phyloP scores from a whole-genome alignment of 2,329 filamentous ascomycete species.

The Cytospora schulzeri region DNA sequence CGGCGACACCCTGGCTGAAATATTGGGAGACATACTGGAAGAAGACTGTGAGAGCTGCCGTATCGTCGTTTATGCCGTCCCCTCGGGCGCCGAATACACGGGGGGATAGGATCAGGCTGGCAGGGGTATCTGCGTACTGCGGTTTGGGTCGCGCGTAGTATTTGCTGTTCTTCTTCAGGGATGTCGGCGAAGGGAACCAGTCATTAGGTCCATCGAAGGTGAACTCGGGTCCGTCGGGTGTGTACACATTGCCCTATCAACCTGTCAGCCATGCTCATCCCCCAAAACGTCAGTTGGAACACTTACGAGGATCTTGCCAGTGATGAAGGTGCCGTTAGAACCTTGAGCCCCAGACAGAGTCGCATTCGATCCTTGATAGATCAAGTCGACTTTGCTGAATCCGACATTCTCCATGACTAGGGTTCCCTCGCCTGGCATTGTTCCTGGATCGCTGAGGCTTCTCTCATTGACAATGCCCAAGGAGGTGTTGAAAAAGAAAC shows the following conservation, averaged over 20 bases:
- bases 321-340: conserved; percentile 7
- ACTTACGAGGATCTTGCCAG: conserved; percentile 10
- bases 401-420: conserved; percentile 51
- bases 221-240: conserved; percentile 44
- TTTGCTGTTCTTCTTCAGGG: conserved; percentile 53
- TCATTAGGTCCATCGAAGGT: conserved; percentile 51
- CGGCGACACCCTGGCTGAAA: conserved; percentile 50
- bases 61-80: conserved; percentile 70
- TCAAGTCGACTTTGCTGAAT: conserved; percentile 40
- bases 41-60: conserved; percentile 34
- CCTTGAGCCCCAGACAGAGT: conserved; percentile 25
- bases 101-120: conserved; percentile 61
- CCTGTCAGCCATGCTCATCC: neutral
- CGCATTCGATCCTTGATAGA: conserved; percentile 45
- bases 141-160: conserved; percentile 61
- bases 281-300: conserved; percentile 8
- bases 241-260: conserved; percentile 67
- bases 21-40: conserved; percentile 37
- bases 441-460: conserved; percentile 33
- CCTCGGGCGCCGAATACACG: conserved; percentile 66
- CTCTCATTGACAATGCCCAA: conserved; percentile 68
- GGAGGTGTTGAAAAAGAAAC: conserved; percentile 65
- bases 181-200: conserved; percentile 51
- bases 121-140: conserved; percentile 59
- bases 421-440: conserved; percentile 44